Evolutionary conservation across 768 basidiomycete genomes (phyloP), one percentile per base, ranked within the genome.

Genomic region (Boletus eberwhitei): DNA sequence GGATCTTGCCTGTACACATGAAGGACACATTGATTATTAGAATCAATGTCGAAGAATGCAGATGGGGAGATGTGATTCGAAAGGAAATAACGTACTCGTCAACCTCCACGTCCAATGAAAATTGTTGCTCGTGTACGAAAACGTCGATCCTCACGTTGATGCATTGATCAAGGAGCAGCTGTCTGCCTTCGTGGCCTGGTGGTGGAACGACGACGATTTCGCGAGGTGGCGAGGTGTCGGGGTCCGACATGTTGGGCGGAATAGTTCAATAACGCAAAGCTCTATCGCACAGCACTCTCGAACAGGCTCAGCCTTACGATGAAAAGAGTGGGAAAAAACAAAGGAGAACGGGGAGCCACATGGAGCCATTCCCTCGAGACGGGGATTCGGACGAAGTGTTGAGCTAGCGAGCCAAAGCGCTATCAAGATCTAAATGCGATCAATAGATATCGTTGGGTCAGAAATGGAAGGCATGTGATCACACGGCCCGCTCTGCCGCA

Each of bases 71-170:
- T 32, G 59, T 21, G 44, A 48, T 37, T 49, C 35, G 44, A 52
- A 52, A 42, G 50, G 51, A 38, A 50, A 49, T 71, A 73, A 71
- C 73, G 59, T 52, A 88, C 90, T 81, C 77, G 71, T 93, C 91
- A 60, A 87, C 75, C 71, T 94, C 91, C 8, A 75, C 77, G 47
- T 90, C 88, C 21, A 87, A 72, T 42, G 88, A 78, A 63, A 92
- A 93, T 38, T 75, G 75, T 63, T 85, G 80, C 59, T 80, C 79
- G 56, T 72, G 73, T 59, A 75, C 69, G 67, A 80, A 81, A 53
- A 80, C 82, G 64, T 66, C 68, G 58, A 74, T 73, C 64, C 75
- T 72, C 49, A 91, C 75, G 61, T 79, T 73, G 71, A 81, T 79
- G 71, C 89, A 92, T 63, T 88, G 82, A 63, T 86, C 77, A 11